Evolutionary conservation across 345 rosid genomes (phyloP).

Genomic region (Pugionium dolabratum): DNA sequence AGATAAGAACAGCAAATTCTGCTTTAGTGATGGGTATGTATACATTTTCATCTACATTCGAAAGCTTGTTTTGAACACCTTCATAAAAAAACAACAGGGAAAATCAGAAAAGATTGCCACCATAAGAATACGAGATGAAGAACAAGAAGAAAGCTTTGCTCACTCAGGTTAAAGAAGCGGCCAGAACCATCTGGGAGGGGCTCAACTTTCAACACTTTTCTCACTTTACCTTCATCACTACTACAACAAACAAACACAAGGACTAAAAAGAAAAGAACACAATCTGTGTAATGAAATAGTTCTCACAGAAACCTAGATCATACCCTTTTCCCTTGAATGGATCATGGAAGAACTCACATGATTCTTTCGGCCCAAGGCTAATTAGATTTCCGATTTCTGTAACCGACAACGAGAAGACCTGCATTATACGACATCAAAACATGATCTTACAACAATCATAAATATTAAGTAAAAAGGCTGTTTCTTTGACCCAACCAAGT

Average conservation of each 20-base stretch:
- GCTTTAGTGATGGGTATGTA: slow-evolving; percentile 82
- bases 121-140: slow-evolving; percentile 22
- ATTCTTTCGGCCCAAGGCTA: slow-evolving; percentile 67
- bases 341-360: slow-evolving; percentile 90
- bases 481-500: background rate
- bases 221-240: slow-evolving; percentile 88
- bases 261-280: slow-evolving; percentile 11
- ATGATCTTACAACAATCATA: background rate
- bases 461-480: background rate
- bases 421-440: slow-evolving; percentile 21
- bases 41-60: slow-evolving; percentile 77
- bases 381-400: slow-evolving; percentile 74
- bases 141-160: slow-evolving; percentile 35
- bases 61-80: slow-evolving; percentile 89
- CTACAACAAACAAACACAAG: slow-evolving; percentile 35
- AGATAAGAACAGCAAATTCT: slow-evolving; percentile 69
- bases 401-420: slow-evolving; percentile 90
- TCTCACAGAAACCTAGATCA: background rate
- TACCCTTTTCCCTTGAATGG: slow-evolving; percentile 84
- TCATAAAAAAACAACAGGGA: background rate
- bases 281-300: slow-evolving; percentile 1
- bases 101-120: background rate
- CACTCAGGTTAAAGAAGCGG: slow-evolving; percentile 91
- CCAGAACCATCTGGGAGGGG: slow-evolving; percentile 95
- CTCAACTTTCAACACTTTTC: slow-evolving; percentile 93